A percentile compares a stretch with the other conserved stretches of the same genome.
phyloP scores from a whole-genome alignment of 768 basidiomycete genomes.

The Hydnum rufescens region DNA sequence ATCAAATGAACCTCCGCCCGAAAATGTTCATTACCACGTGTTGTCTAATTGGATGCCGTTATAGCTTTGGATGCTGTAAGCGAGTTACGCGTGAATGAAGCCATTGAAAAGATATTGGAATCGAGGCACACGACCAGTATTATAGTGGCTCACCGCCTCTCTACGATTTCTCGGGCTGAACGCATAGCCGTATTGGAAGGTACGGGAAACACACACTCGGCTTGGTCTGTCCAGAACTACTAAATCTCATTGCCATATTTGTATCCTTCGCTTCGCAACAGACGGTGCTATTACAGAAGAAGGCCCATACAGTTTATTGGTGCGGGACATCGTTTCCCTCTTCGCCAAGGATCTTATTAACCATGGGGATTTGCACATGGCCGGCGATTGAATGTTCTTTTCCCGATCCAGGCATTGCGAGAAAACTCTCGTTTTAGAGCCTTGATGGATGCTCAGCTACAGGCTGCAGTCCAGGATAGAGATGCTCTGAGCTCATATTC shows the following conservation, averaged over 20 bases:
- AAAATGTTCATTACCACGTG: conserved; percentile 10
- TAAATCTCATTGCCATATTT: background rate
- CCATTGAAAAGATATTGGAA: conserved; percentile 70
- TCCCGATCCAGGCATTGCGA: conserved; percentile 31
- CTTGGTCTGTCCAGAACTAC: background rate
- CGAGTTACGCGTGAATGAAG: conserved; percentile 75
- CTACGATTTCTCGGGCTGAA: conserved; percentile 78
- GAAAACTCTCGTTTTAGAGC: conserved; percentile 61
- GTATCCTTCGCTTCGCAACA: conserved; percentile 14
- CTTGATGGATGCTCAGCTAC: conserved; percentile 80
- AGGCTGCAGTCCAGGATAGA: conserved; percentile 21
- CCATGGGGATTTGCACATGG: background rate
- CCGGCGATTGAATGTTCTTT: background rate
- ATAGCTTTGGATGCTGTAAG: conserved; percentile 77
- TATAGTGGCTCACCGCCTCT: conserved; percentile 76
- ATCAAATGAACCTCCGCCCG: conserved; percentile 9
- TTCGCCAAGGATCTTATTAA: conserved; percentile 1
- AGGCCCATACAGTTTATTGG: conserved; percentile 62
- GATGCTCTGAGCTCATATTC: no score
- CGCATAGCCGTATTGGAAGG: conserved; percentile 80
- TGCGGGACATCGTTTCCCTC: conserved; percentile 18
- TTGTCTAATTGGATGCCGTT: no score
- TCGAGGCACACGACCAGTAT: conserved; percentile 68
- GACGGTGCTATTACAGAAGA: conserved; percentile 66
- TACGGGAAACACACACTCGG: conserved; percentile 15